Evolutionary conservation across 495 filamentous ascomycete genomes (phyloP).

Genomic region (Hyaloscypha hepaticicola): DNA sequence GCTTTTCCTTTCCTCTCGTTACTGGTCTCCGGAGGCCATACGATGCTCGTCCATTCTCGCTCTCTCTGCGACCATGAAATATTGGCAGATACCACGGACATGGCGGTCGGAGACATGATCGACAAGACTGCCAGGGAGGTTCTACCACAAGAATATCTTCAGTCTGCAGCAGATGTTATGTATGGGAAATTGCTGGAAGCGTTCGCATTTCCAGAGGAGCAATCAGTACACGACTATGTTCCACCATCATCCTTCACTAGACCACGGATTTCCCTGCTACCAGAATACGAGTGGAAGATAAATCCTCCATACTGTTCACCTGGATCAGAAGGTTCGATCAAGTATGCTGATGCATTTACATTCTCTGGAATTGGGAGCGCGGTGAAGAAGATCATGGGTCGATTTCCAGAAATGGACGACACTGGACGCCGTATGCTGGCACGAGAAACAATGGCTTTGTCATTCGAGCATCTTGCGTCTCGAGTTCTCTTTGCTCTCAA

Average conservation of each 20-base stretch:
- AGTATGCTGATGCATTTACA: constrained; percentile 52
- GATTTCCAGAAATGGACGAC: constrained; percentile 34
- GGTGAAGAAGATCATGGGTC: constrained; percentile 45
- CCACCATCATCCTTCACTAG: constrained; percentile 40
- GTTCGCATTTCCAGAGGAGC: constrained; percentile 69
- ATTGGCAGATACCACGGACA: constrained; percentile 67
- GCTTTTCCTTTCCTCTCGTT: constrained; percentile 83
- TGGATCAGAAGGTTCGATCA: constrained; percentile 38
- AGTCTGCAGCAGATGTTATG: constrained; percentile 52
- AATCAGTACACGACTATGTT: constrained; percentile 51
- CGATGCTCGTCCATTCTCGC: constrained; percentile 73
- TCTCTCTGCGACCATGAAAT: constrained; percentile 65
- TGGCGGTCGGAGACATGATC: constrained; percentile 80
- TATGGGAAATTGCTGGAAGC: constrained; percentile 75
- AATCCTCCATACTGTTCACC: constrained; percentile 48
- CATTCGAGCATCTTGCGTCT: constrained; percentile 85
- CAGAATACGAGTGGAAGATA: constrained; percentile 56
- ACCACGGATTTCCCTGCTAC: constrained; percentile 33
- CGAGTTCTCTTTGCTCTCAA: constrained; percentile 66
- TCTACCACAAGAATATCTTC: constrained; percentile 40
- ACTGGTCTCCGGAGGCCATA: constrained; percentile 92
- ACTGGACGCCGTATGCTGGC: constrained; percentile 64
- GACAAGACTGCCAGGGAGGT: constrained; percentile 82
- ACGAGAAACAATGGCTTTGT: constrained; percentile 66
- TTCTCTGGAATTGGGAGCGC: constrained; percentile 63